These are phyloP conservation scores for Emericellopsis atlantica DNA, from an alignment of 2,329 filamentous ascomycete genomes.

Conservation along the genomic window DNA sequence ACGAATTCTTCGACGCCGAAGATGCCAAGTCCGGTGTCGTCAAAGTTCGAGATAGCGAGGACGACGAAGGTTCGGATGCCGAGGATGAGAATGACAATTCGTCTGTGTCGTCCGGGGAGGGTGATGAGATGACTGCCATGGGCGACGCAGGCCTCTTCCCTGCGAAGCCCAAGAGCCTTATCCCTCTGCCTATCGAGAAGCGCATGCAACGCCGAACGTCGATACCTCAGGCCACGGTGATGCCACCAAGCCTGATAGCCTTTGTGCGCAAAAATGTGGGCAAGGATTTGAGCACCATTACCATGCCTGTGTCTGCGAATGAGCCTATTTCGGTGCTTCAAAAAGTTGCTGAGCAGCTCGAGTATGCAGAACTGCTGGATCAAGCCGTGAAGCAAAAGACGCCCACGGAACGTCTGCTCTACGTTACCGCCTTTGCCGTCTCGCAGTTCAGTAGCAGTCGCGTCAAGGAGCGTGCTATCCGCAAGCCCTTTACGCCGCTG, in stretches of 20 bases:
- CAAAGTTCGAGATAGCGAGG: constrained; percentile 60
- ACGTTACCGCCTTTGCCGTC: constrained; percentile 82
- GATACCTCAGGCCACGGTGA: constrained; percentile 60
- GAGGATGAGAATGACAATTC: constrained; percentile 44
- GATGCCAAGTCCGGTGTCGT: constrained; percentile 48
- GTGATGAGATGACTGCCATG: constrained; percentile 42
- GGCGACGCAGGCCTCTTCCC: constrained; percentile 63
- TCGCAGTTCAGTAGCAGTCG: constrained; percentile 73
- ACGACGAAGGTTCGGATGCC: constrained; percentile 45
- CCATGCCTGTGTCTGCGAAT: constrained; percentile 95
- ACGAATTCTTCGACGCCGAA: constrained; percentile 93
- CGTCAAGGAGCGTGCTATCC: constrained; percentile 79
- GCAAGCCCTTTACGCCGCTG: constrained; percentile 96
- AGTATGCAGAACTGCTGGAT: constrained; percentile 80
- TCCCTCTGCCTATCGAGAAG: constrained; percentile 62
- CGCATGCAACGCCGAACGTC: constrained; percentile 53
- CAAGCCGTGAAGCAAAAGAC: constrained; percentile 52
- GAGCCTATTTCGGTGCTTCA: constrained; percentile 84
- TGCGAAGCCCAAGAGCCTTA: constrained; percentile 58
- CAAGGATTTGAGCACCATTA: constrained; percentile 92
- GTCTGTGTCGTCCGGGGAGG: constrained; percentile 46
- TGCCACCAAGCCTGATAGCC: constrained; percentile 82
- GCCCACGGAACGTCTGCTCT: constrained; percentile 59
- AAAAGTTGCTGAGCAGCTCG: constrained; percentile 77
- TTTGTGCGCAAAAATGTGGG: constrained; percentile 96